Conservation (phyloP, 2,329 filamentous ascomycete genomes). For the Rutstroemia sp. region DNA sequence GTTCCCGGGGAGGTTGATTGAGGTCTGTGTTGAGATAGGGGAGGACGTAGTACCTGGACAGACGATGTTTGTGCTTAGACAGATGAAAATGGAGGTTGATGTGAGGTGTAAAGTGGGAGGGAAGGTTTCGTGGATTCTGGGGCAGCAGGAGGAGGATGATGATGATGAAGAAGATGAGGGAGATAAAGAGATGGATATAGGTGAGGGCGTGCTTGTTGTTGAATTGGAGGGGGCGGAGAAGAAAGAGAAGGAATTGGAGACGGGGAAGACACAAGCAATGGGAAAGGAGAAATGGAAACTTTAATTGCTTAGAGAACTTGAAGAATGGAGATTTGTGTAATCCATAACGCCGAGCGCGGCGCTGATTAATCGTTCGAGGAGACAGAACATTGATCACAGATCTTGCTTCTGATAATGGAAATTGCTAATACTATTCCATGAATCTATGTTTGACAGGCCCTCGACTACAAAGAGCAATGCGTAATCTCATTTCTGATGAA, state of each 20-base stretch:
- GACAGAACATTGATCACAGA: too few species aligned
- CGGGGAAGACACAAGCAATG: neutral
- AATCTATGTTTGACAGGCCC: too few species aligned
- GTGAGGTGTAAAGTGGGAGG: neutral
- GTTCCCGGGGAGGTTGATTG: neutral
- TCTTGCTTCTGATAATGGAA: too few species aligned
- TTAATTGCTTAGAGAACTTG: neutral
- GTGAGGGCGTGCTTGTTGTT: neutral
- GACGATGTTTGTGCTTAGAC: neutral
- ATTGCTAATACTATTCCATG: too few species aligned
- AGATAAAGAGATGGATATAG: neutral
- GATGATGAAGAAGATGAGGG: neutral
- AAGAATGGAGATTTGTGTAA: neutral
- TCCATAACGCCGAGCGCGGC: neutral
- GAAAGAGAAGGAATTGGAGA: neutral
- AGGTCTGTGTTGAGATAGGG: neutral
- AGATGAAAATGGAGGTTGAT: conserved; percentile 5
- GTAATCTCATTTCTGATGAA: too few species aligned
- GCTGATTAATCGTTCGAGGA: neutral
- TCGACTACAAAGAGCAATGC: too few species aligned
- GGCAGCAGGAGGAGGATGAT: neutral
- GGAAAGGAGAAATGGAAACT: neutral
- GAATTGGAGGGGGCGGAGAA: neutral
- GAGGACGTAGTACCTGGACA: neutral
- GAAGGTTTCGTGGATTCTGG: neutral